A percentile compares a stretch with the other conserved stretches of the same genome.
phyloP scores from a whole-genome alignment of 805 yeast species.

The Wickerhamomyces queroliae region DNA sequence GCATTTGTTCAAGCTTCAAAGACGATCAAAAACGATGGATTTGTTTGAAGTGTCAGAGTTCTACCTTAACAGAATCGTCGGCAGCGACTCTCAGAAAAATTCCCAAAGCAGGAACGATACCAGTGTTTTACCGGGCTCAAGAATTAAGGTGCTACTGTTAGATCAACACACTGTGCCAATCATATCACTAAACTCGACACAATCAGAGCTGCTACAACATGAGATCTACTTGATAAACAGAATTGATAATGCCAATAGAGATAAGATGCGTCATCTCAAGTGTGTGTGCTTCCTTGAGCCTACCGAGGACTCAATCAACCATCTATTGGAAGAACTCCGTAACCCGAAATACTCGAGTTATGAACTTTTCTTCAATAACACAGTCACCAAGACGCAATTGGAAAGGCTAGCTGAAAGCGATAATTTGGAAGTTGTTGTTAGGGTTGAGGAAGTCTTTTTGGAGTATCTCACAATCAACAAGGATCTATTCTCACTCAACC shows the following conservation, averaged over 20 bases:
- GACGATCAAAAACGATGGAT: too few species aligned
- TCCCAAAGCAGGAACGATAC: slow-evolving; percentile 3
- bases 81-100: slow-evolving; percentile 10
- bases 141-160: slow-evolving; percentile 69
- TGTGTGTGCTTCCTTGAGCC: slow-evolving; percentile 82
- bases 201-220: slow-evolving; percentile 71
- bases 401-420: slow-evolving; percentile 90
- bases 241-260: slow-evolving; percentile 54
- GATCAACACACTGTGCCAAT: slow-evolving; percentile 78
- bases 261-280: slow-evolving; percentile 70
- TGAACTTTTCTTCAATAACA: slow-evolving; percentile 72
- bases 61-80: slow-evolving; percentile 36
- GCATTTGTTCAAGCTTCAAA: too few species aligned
- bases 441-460: slow-evolving; percentile 78
- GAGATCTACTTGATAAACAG: slow-evolving; percentile 83
- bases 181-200: slow-evolving; percentile 86
- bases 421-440: slow-evolving; percentile 70
- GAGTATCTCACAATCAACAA: slow-evolving; percentile 74
- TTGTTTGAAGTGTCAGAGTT: slow-evolving; percentile 39
- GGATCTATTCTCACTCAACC: slow-evolving; percentile 52
- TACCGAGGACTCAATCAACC: slow-evolving; percentile 51
- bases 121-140: slow-evolving; percentile 22
- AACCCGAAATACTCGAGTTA: slow-evolving; percentile 78
- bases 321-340: slow-evolving; percentile 59
- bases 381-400: slow-evolving; percentile 66